A percentile compares a stretch with the other conserved stretches of the same genome.
Conservation (phyloP, 1,139 yeast species). For the Suhomyces yuchorum region DNA sequence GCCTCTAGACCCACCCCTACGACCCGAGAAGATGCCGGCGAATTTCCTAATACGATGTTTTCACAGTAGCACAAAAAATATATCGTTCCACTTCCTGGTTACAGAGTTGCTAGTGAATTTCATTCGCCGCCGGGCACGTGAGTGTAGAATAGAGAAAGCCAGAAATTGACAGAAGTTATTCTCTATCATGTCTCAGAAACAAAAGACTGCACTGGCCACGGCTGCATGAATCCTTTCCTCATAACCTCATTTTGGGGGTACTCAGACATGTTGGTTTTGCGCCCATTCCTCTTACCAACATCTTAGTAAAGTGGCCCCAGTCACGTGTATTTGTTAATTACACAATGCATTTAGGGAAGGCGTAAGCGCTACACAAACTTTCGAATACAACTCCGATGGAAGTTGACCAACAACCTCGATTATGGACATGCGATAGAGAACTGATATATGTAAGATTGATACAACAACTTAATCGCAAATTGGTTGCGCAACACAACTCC, state of each 20-base stretch:
- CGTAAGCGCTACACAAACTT: background rate
- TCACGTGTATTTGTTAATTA: background rate
- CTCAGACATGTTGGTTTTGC: background rate
- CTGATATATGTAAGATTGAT: conserved; percentile 15
- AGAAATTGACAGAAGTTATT: background rate
- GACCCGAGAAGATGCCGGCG: background rate
- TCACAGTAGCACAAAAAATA: conserved; percentile 1
- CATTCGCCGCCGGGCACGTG: background rate
- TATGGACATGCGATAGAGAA: conserved; percentile 2
- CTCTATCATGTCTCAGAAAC: too few relatives aligned
- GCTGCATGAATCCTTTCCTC: too few relatives aligned
- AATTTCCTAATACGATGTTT: background rate
- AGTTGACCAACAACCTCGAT: background rate
- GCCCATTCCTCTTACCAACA: background rate
- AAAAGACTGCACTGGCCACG: too few relatives aligned
- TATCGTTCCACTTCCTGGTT: conserved; percentile 1
- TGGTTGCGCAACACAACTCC: conserved; percentile 8
- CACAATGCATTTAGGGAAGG: background rate
- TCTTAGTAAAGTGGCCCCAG: background rate
- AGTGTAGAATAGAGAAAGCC: background rate
- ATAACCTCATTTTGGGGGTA: too few relatives aligned
- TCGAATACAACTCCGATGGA: background rate
- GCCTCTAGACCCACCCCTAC: background rate
- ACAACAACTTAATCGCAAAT: conserved; percentile 12
- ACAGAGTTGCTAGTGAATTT: background rate